A percentile compares a stretch with the other conserved stretches of the same genome.
Evolutionary conservation across 495 filamentous ascomycete genomes (phyloP).

Genomic region (Oidiodendron maius): DNA sequence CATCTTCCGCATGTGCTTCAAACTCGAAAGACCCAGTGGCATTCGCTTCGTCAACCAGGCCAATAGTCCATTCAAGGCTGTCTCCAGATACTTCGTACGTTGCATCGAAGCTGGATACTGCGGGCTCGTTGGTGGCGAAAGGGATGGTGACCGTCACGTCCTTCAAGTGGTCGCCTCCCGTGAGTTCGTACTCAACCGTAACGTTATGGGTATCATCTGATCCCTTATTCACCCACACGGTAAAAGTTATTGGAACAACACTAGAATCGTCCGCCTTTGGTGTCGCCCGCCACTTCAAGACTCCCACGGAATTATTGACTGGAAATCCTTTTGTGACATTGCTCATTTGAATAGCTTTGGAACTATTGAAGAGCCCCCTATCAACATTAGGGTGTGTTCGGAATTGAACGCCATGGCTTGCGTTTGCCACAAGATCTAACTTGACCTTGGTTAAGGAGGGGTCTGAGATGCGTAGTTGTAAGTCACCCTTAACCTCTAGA

Average conservation of each 20-base stretch:
- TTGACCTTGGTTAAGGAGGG: conserved; percentile 82
- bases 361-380: conserved; percentile 70
- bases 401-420: conserved; percentile 78
- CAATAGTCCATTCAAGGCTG: conserved; percentile 87
- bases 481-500: conserved; percentile 83
- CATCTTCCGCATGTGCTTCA: conserved; percentile 75
- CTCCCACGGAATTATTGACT: conserved; percentile 80
- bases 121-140: conserved; percentile 72
- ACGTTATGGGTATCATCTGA: conserved; percentile 71
- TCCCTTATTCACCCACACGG: conserved; percentile 90
- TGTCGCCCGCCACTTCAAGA: conserved; percentile 80
- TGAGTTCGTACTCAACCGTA: conserved; percentile 91
- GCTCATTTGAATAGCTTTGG: conserved; percentile 76
- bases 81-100: conserved; percentile 92
- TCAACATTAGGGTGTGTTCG: conserved; percentile 94
- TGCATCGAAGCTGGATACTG: conserved; percentile 88
- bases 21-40: conserved; percentile 86
- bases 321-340: conserved; percentile 84
- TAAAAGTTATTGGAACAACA: conserved; percentile 83
- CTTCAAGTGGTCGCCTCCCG: conserved; percentile 62
- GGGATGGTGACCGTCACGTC: conserved; percentile 87
- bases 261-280: conserved; percentile 66
- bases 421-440: conserved; percentile 66
- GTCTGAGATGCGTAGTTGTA: conserved; percentile 84
- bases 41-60: conserved; percentile 74